Evolutionary conservation across 1,139 yeast genomes (phyloP).

Genomic region (Taphrina flavorubra): DNA sequence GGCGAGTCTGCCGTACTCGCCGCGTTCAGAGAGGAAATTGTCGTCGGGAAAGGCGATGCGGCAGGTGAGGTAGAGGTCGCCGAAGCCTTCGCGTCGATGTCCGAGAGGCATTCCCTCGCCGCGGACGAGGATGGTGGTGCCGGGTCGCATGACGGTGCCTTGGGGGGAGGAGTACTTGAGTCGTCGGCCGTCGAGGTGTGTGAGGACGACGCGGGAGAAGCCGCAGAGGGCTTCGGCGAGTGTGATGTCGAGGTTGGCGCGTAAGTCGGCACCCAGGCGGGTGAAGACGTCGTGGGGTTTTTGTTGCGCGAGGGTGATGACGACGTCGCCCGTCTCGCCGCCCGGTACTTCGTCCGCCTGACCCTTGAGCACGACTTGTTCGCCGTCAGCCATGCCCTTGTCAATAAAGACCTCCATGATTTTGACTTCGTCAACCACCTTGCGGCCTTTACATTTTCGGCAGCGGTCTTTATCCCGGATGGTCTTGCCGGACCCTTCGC

Average conservation of each 20-base stretch:
- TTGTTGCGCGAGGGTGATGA: conserved; percentile 65
- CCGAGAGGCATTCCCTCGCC: conserved; percentile 86
- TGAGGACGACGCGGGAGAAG: conserved; percentile 65
- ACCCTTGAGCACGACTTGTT: conserved; percentile 64
- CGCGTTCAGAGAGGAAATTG: conserved; percentile 59
- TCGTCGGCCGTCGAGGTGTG: conserved; percentile 81
- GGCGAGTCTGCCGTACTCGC: conserved; percentile 37
- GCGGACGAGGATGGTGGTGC: conserved; percentile 67
- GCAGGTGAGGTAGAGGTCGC: conserved; percentile 75
- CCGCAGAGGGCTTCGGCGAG: conserved; percentile 85
- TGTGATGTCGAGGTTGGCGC: conserved; percentile 65
- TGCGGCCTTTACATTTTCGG: conserved; percentile 72
- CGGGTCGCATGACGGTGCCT: conserved; percentile 77
- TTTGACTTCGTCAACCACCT: conserved; percentile 69
- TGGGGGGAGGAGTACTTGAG: conserved; percentile 64
- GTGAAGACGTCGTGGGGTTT: conserved; percentile 58
- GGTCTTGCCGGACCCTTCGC: conserved; percentile 74
- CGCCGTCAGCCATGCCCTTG: conserved; percentile 71
- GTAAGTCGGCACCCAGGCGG: conserved; percentile 69
- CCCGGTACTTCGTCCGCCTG: conserved; percentile 84
- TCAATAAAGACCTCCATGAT: conserved; percentile 78
- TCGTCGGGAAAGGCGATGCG: conserved; percentile 83
- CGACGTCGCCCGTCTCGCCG: conserved; percentile 76
- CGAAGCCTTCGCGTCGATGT: conserved; percentile 58
- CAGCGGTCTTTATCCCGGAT: conserved; percentile 69